A percentile compares a stretch with the other conserved stretches of the same genome.
These are phyloP conservation scores for Blastomyces emzantsi DNA, from an alignment of 2,329 filamentous ascomycete species.

Conservation along the genomic window DNA sequence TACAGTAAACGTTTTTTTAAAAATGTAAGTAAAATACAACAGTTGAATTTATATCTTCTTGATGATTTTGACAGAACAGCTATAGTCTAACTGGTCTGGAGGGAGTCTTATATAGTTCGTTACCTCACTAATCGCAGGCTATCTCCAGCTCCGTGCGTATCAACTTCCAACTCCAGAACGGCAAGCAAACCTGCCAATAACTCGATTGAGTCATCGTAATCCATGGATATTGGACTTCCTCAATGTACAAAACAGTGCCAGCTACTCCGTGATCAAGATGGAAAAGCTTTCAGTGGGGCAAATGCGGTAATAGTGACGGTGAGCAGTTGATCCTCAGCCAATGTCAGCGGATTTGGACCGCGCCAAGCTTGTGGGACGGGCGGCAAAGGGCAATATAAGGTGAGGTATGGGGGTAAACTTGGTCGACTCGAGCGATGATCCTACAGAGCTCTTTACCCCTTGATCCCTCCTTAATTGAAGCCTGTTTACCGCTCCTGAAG, in stretches of 20 bases:
- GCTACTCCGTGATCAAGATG: background rate
- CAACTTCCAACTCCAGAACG: background rate
- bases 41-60: background rate
- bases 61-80: background rate
- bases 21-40: background rate
- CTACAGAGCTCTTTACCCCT: background rate
- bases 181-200: background rate
- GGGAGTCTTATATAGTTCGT: background rate
- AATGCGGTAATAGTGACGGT: conserved; percentile 17
- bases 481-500: background rate
- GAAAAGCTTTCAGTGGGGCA: conserved; percentile 10
- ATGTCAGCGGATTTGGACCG: background rate
- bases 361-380: background rate
- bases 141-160: background rate
- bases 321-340: background rate
- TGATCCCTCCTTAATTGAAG: background rate
- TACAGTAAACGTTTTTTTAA: background rate
- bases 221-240: background rate
- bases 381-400: background rate
- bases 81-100: no score
- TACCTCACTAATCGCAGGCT: background rate
- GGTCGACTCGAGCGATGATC: background rate
- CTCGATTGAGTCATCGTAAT: background rate
- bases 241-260: background rate
- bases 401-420: background rate